Base-by-base conservation (phyloP, 2,329 filamentous ascomycete genomes). In the Geoglossum cookeanum region DNA sequence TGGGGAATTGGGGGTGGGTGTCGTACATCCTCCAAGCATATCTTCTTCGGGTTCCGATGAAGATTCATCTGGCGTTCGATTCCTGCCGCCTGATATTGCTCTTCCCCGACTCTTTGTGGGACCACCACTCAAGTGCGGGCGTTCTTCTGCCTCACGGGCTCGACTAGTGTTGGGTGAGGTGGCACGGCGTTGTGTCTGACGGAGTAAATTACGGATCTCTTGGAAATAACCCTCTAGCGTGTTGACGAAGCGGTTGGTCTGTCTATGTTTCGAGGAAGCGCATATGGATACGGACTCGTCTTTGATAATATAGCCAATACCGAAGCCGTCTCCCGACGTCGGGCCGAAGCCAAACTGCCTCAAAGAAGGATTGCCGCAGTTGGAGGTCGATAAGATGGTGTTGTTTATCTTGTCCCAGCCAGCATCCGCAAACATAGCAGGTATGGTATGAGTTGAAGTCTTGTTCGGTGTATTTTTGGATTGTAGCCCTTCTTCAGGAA, bases 241-340 rank as follows among this genome's bases (percentile, higher is more conserved):
- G 65, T 94, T 88, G 60, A 97, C 81, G 66, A 92, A 94, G 4
- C 92, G 83, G 63, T 82, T 82, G 0, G 92, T 98, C 72, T 98
- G 92, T 45, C 92, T 76, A 68, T 98, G 92, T 71, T 96, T 96
- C 65, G 85, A 92, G 13, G 84, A 86, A 0, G 90, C 89, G 69
- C 92, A 97, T 60, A 98, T 91, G 52, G 84, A 88, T 60, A 97
- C 86, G 54, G 81, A 79, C 56, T 92, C 87, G 63, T 94, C 88
- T 71, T 98, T 98, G 78, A 98, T 96, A 65, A 98, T 97, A 72
- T 98, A 98, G 1, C 92, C 92, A 58, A 98, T 96, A 33, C 92
- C 92, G 66, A 97, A 97, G 0, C 92, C 92, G 62, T 96, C 89
- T 1, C 83, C 91, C 0, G 87, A 91, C 0, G 91, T 94, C 1